Conservation (phyloP, 129 eudicot genomes). For the Flaveria bidentis region DNA sequence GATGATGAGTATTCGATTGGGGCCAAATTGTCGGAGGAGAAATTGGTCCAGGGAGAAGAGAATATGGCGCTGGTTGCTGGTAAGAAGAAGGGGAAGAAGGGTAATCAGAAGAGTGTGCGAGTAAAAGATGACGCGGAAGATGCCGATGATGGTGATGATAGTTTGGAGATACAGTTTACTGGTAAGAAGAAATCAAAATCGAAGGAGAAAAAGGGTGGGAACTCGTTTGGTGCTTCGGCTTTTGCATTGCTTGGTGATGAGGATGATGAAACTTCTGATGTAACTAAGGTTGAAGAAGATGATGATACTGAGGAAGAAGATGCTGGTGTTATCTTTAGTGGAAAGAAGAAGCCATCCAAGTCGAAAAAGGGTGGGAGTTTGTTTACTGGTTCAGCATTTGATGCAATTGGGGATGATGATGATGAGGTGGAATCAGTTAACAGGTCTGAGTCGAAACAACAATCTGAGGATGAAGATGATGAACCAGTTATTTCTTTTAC, state of each 20-base stretch:
- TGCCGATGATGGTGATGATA: constrained; percentile 36
- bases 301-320: too few relatives aligned
- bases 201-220: constrained; percentile 55
- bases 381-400: constrained; percentile 53
- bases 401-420: constrained; percentile 46
- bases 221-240: constrained; percentile 43
- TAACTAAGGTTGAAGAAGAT: constrained; percentile 29
- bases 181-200: constrained; percentile 60
- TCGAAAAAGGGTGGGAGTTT: constrained; percentile 45
- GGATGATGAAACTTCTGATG: constrained; percentile 43
- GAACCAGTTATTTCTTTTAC: constrained; percentile 53
- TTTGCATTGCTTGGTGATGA: constrained; percentile 80
- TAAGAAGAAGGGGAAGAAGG: constrained; percentile 63
- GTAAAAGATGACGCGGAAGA: constrained; percentile 47
- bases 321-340: constrained; percentile 37
- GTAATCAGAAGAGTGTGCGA: constrained; percentile 38
- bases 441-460: constrained; percentile 24
- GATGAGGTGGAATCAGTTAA: constrained; percentile 34
- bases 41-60: constrained; percentile 46
- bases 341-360: constrained; percentile 57
- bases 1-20: constrained; percentile 82
- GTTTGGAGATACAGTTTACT: constrained; percentile 35
- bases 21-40: constrained; percentile 55
- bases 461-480: constrained; percentile 45
- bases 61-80: constrained; percentile 33